Percentiles rank a stretch among this genome's conserved stretches.
These are phyloP conservation scores for Apiotrichum veenhuisii DNA, from an alignment of 1,284 basidiomycete genomes.

Conservation along the genomic window DNA sequence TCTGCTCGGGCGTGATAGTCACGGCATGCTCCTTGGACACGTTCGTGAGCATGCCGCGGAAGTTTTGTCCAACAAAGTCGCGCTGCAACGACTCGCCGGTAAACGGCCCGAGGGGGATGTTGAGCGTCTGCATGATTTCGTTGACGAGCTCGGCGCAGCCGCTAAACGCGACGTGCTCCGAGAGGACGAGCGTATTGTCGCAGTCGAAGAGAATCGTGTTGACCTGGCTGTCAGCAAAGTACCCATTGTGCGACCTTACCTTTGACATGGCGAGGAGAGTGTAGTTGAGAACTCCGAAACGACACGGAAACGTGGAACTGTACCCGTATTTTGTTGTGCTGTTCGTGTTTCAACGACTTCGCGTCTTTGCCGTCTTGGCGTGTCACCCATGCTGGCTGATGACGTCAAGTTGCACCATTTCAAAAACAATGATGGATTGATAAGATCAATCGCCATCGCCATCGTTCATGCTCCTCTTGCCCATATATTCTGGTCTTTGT, in stretches of 20 bases:
- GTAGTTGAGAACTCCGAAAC: neutral
- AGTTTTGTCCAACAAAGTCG: slow-evolving; percentile 30
- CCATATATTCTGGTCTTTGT: no score
- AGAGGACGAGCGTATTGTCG: slow-evolving; percentile 34
- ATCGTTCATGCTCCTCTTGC: no score
- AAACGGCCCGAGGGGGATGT: slow-evolving; percentile 11
- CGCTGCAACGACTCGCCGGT: slow-evolving; percentile 18
- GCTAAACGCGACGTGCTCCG: slow-evolving; percentile 27
- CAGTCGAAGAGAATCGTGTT: slow-evolving; percentile 31
- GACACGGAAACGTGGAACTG: neutral
- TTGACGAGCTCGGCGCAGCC: slow-evolving; percentile 27
- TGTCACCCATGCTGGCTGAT: no score
- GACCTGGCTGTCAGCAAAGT: neutral
- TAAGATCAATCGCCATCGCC: slow-evolving; percentile 2
- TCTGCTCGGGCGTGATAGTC: slow-evolving; percentile 13
- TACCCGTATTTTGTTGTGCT: no score
- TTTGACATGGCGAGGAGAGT: neutral
- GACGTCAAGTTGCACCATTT: no score
- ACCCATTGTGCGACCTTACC: neutral
- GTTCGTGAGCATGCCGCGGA: slow-evolving; percentile 24
- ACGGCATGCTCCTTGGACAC: slow-evolving; percentile 19
- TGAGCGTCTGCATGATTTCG: slow-evolving; percentile 13
- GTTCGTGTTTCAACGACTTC: no score
- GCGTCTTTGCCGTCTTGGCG: no score
- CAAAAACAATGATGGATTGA: no score